phyloP scores from a whole-genome alignment of 192 early-diverging fungal genomes.

The Entomortierella beljakovae region DNA sequence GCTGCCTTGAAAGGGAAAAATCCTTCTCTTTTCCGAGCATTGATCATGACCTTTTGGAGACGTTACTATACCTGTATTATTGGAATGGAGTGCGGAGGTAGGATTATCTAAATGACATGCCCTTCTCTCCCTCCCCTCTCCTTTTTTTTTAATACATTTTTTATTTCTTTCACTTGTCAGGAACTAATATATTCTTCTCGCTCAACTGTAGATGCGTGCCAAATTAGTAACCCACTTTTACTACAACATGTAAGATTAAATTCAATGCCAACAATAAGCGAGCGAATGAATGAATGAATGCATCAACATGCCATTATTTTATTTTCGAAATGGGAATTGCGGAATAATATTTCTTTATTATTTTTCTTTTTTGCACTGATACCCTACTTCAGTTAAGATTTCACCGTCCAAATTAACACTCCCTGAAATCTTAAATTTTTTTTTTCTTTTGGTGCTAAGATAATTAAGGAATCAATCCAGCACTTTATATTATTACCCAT shows the following conservation, averaged over 20 bases:
- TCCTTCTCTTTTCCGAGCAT: constrained; percentile 28
- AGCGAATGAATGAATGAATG: no score
- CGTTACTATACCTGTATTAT: constrained; percentile 33
- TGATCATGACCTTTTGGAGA: constrained; percentile 30
- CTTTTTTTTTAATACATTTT: not conserved
- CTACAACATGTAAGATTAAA: constrained; percentile 36
- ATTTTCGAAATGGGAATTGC: no score
- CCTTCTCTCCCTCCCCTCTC: not conserved
- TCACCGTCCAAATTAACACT: no score
- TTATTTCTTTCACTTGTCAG: no score
- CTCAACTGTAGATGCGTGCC: constrained; percentile 19
- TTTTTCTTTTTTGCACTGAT: no score
- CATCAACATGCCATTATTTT: not conserved
- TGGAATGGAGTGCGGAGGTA: constrained; percentile 42
- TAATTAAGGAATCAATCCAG: no score
- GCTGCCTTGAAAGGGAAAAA: constrained; percentile 16
- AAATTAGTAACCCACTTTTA: constrained; percentile 32
- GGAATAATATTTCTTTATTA: no score
- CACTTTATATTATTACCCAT: not conserved
- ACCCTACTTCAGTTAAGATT: no score
- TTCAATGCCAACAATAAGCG: no score
- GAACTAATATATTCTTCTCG: not conserved
- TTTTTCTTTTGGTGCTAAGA: no score
- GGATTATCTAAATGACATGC: not conserved
- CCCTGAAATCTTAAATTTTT: no score